phyloP scores from a whole-genome alignment of 495 filamentous ascomycete genomes.

The Xylaria cubensis region DNA sequence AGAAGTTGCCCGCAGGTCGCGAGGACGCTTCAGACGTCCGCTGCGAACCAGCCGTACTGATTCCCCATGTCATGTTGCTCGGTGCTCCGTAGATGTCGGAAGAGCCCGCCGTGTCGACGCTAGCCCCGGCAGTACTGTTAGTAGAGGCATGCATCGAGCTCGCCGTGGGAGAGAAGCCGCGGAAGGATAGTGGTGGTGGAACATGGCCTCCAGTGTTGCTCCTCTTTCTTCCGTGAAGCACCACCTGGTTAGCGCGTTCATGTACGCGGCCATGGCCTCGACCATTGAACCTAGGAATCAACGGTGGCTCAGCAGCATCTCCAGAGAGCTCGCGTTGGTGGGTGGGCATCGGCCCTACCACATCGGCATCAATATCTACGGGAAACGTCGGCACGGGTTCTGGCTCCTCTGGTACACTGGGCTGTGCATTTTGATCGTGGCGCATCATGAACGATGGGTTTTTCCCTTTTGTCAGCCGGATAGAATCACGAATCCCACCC shows the following conservation, averaged over 20 bases:
- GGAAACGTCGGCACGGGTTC: constrained; percentile 28
- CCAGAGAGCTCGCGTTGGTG: constrained; percentile 51
- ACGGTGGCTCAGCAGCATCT: constrained; percentile 75
- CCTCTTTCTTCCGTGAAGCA: constrained; percentile 76
- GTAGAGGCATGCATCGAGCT: constrained; percentile 54
- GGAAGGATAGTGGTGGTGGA: constrained; percentile 69
- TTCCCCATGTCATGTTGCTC: constrained; percentile 50
- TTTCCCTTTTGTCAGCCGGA: constrained; percentile 84
- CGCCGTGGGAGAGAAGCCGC: constrained; percentile 74
- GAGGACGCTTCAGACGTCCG: constrained; percentile 69
- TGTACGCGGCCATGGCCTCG: constrained; percentile 49
- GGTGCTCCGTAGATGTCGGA: constrained; percentile 63
- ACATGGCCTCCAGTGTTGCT: constrained; percentile 80
- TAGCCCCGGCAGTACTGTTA: constrained; percentile 59
- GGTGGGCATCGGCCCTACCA: constrained; percentile 33
- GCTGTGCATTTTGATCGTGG: constrained; percentile 28
- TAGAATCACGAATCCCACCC: constrained; percentile 86
- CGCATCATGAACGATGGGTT: constrained; percentile 53
- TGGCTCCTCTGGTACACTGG: constrained; percentile 33
- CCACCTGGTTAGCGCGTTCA: constrained; percentile 50
- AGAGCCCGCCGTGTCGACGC: constrained; percentile 61
- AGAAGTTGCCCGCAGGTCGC: constrained; percentile 63
- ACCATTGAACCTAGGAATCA: constrained; percentile 76
- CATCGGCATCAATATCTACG: constrained; percentile 23
- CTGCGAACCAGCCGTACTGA: constrained; percentile 47